Percentiles rank a stretch among this genome's conserved stretches.
These are phyloP conservation scores for Mucor lusitanicus DNA, from an alignment of 371 early-diverging fungal genomes.

Conservation along the genomic window DNA sequence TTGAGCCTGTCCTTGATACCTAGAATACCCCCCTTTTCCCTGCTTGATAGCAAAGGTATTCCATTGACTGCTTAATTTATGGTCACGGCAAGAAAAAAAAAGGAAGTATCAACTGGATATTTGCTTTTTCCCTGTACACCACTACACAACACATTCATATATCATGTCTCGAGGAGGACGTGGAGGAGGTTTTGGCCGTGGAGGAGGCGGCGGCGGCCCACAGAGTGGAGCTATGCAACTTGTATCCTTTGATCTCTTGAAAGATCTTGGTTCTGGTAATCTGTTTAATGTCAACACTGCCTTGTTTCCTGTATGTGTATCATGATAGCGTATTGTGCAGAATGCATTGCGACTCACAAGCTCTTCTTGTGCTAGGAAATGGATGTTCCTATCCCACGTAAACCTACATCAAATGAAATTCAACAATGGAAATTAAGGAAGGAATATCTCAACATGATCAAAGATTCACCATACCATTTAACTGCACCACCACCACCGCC, in stretches of 20 bases:
- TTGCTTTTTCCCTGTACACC: neutral
- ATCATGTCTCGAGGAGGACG: conserved; percentile 42
- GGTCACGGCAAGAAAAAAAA: neutral
- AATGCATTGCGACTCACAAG: neutral
- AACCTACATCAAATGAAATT: conserved; percentile 38
- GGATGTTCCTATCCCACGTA: conserved; percentile 50
- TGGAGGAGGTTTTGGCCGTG: conserved; percentile 46
- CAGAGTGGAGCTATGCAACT: conserved; percentile 47
- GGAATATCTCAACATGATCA: conserved; percentile 31
- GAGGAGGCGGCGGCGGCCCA: conserved; percentile 41
- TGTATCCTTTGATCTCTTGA: conserved; percentile 46
- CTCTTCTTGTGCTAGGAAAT: conserved; percentile 29
- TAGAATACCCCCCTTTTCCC: too few relatives aligned
- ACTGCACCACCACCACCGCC: conserved; percentile 37
- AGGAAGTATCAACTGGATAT: neutral
- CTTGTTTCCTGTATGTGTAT: conserved; percentile 41
- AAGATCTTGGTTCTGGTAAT: conserved; percentile 45
- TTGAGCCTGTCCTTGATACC: too few relatives aligned
- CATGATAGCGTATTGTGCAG: neutral
- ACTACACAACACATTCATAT: neutral
- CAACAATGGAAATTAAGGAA: conserved; percentile 34
- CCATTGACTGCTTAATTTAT: neutral
- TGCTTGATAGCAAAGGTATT: neutral
- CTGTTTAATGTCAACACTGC: conserved; percentile 49
- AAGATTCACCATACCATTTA: conserved; percentile 42